Evolutionary conservation across 2,329 filamentous ascomycete genomes (phyloP).

Genomic region (Whalleya microplaca): DNA sequence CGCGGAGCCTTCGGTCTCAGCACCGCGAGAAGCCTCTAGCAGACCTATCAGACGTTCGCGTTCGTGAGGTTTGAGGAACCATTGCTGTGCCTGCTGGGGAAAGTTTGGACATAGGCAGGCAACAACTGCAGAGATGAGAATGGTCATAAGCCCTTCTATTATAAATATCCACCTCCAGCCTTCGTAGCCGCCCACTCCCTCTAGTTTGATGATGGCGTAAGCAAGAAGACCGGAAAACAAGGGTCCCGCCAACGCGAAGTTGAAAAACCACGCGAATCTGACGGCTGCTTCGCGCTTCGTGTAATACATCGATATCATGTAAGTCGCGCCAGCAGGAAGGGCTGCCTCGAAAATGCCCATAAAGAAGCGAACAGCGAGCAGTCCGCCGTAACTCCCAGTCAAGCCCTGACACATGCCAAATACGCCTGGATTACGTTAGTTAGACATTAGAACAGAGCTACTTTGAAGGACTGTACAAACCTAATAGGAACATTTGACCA

Average conservation of each 20-base stretch:
- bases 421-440: slow-evolving; percentile 37
- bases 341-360: slow-evolving; percentile 74
- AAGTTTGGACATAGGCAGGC: slow-evolving; percentile 33
- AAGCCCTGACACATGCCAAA: slow-evolving; percentile 48
- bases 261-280: slow-evolving; percentile 39
- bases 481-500: slow-evolving; percentile 46
- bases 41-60: slow-evolving; percentile 26
- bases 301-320: slow-evolving; percentile 37
- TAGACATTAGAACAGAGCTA: too few species aligned
- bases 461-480: slow-evolving; percentile 27
- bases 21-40: slow-evolving; percentile 32
- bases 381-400: slow-evolving; percentile 42
- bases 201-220: slow-evolving; percentile 44
- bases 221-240: slow-evolving; percentile 47
- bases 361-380: slow-evolving; percentile 53
- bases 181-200: slow-evolving; percentile 43
- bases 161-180: slow-evolving; percentile 54
- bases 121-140: slow-evolving; percentile 23
- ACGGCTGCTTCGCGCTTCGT: slow-evolving; percentile 31
- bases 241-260: slow-evolving; percentile 43
- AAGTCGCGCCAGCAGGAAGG: slow-evolving; percentile 37
- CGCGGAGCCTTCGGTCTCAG: slow-evolving; percentile 28
- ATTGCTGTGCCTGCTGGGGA: slow-evolving; percentile 32
- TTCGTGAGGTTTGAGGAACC: slow-evolving; percentile 32
- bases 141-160: slow-evolving; percentile 35